These are phyloP conservation scores for Hibiscus tridactylites DNA, from an alignment of 345 rosid species.

Conservation along the genomic window DNA sequence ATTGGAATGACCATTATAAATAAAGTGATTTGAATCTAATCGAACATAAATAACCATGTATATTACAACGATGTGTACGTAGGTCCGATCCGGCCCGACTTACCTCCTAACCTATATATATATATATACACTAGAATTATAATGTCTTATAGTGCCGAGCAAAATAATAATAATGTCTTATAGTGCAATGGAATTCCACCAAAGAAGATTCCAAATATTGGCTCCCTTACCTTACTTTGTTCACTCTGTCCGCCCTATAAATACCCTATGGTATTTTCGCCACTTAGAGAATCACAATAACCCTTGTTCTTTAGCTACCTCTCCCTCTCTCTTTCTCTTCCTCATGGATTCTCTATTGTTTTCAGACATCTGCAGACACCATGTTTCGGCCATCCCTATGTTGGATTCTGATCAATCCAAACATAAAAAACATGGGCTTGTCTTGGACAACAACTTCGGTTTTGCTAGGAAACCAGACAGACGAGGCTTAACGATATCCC, in stretches of 20 bases:
- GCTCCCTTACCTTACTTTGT: background rate
- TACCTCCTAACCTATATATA: too few relatives aligned
- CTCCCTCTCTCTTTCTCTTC: conserved; percentile 4
- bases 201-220: conserved; percentile 30
- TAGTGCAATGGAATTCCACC: conserved; percentile 36
- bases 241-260: conserved; percentile 1
- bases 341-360: conserved; percentile 41
- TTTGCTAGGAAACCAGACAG: conserved; percentile 11
- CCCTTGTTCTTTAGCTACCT: background rate
- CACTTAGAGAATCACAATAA: background rate
- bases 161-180: background rate
- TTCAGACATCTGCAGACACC: conserved; percentile 11
- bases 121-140: too few relatives aligned
- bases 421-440: conserved; percentile 4
- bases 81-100: too few relatives aligned
- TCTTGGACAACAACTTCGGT: background rate
- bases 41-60: too few relatives aligned
- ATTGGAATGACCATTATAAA: too few relatives aligned
- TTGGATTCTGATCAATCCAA: conserved; percentile 16
- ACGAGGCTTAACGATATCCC: background rate
- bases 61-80: too few relatives aligned
- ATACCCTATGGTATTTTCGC: background rate
- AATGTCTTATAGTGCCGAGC: conserved; percentile 21
- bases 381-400: conserved; percentile 14
- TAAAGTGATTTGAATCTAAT: too few relatives aligned